Evolutionary conservation across 2,329 filamentous ascomycete species (phyloP).

Genomic region (Aspergillus carbonarius): DNA sequence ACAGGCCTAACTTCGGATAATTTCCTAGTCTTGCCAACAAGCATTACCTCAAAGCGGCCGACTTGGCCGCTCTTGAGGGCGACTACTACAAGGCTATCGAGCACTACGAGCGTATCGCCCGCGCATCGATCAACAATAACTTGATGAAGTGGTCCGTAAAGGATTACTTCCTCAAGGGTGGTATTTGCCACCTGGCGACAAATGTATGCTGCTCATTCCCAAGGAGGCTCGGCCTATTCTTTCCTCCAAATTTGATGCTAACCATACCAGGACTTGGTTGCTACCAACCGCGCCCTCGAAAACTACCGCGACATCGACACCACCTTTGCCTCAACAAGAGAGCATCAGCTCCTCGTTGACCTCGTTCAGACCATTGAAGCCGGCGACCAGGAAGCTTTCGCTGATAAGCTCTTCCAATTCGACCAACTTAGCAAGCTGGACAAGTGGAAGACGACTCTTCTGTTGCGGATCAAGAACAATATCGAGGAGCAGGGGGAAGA

Average conservation of each 20-base stretch:
- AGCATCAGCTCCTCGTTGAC: slow-evolving; percentile 78
- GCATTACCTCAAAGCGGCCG: slow-evolving; percentile 86
- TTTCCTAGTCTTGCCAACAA: slow-evolving; percentile 77
- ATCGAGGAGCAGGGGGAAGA: slow-evolving; percentile 73
- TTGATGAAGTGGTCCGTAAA: slow-evolving; percentile 93
- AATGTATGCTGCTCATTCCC: slow-evolving; percentile 37
- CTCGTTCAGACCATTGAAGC: slow-evolving; percentile 72
- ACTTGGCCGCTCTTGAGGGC: slow-evolving; percentile 75
- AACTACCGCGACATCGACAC: slow-evolving; percentile 78
- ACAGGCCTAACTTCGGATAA: background rate
- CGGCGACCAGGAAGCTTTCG: slow-evolving; percentile 77
- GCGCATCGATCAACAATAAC: slow-evolving; percentile 78
- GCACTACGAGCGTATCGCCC: slow-evolving; percentile 80
- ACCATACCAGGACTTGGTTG: slow-evolving; percentile 65
- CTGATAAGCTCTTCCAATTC: slow-evolving; percentile 82
- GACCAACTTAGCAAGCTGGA: slow-evolving; percentile 92
- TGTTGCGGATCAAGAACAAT: slow-evolving; percentile 77
- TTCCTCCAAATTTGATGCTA: background rate
- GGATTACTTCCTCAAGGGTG: slow-evolving; percentile 92
- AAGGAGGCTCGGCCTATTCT: too few relatives aligned
- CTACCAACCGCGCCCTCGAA: slow-evolving; percentile 74
- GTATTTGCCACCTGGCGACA: slow-evolving; percentile 81
- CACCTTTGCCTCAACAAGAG: slow-evolving; percentile 72
- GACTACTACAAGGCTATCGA: slow-evolving; percentile 84
- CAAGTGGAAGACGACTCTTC: slow-evolving; percentile 91